A percentile compares a stretch with the other conserved stretches of the same genome.
Conservation (phyloP, 2,329 filamentous ascomycete genomes). For the Clonostachys byssicola region DNA sequence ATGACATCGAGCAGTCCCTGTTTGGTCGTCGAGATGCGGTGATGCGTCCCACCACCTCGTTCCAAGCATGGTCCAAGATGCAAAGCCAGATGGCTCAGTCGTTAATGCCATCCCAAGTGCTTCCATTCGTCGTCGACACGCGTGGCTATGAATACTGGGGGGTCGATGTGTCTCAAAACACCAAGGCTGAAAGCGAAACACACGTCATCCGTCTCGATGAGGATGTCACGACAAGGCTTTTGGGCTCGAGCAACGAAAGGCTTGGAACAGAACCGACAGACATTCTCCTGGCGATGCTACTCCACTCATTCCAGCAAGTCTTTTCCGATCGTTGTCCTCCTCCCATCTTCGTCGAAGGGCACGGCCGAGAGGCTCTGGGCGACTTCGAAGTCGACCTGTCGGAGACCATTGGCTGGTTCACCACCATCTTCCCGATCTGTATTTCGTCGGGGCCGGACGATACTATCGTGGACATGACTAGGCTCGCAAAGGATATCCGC, state of each 20-base stretch:
- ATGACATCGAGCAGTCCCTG: constrained; percentile 34
- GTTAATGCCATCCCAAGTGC: neutral
- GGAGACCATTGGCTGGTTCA: constrained; percentile 39
- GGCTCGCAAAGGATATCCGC: neutral
- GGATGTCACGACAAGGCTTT: constrained; percentile 1
- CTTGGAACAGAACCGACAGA: constrained; percentile 30
- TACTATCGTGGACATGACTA: neutral
- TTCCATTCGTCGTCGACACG: neutral
- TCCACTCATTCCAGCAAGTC: constrained; percentile 22
- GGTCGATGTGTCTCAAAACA: constrained; percentile 1
- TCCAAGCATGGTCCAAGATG: constrained; percentile 26
- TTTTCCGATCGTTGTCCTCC: constrained; percentile 28
- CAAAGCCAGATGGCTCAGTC: constrained; percentile 19
- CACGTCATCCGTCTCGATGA: constrained; percentile 1
- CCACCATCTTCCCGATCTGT: constrained; percentile 21
- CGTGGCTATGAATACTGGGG: neutral
- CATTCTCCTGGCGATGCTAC: constrained; percentile 25
- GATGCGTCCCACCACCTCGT: too few relatives aligned
- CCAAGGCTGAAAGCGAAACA: constrained; percentile 1
- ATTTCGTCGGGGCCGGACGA: constrained; percentile 3
- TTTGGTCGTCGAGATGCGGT: too few relatives aligned
- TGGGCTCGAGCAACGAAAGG: constrained; percentile 7
- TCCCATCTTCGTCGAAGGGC: constrained; percentile 31
- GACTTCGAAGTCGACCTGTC: constrained; percentile 21
- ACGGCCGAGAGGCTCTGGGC: constrained; percentile 30